These are phyloP conservation scores for Suillus brevipes DNA, from an alignment of 768 basidiomycete genomes.

Conservation along the genomic window DNA sequence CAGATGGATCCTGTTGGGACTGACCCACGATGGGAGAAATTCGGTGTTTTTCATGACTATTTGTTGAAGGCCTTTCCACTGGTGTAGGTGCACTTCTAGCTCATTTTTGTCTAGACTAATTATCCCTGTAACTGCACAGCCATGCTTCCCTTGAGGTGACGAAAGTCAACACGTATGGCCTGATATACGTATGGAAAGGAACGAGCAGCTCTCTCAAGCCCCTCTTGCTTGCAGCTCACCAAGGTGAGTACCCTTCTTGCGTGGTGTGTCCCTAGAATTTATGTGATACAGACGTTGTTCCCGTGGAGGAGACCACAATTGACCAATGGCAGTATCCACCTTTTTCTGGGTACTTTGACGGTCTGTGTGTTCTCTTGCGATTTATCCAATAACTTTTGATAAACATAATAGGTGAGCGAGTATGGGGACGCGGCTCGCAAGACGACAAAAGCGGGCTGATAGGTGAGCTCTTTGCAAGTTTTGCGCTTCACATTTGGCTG, in stretches of 20 bases:
- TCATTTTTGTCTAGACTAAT: not conserved
- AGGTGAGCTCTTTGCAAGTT: constrained; percentile 16
- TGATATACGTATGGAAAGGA: constrained; percentile 61
- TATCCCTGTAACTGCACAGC: constrained; percentile 27
- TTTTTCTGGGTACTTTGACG: constrained; percentile 63
- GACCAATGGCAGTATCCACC: constrained; percentile 62
- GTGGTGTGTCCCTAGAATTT: not conserved
- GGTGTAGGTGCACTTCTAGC: constrained; percentile 40
- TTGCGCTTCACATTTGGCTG: not conserved
- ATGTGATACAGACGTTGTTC: constrained; percentile 57
- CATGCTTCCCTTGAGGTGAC: constrained; percentile 52
- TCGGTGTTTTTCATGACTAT: constrained; percentile 55
- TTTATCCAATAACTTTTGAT: not conserved
- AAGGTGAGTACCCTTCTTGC: constrained; percentile 37
- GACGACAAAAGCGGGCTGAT: constrained; percentile 73
- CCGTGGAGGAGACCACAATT: constrained; percentile 56
- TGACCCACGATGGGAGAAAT: constrained; percentile 57
- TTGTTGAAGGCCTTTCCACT: constrained; percentile 59
- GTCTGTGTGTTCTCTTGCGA: constrained; percentile 25
- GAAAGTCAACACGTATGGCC: constrained; percentile 62
- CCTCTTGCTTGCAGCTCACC: constrained; percentile 52
- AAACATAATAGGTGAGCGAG: constrained; percentile 28
- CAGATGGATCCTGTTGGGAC: constrained; percentile 46
- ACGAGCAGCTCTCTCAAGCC: constrained; percentile 52
- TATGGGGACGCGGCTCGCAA: constrained; percentile 52